Conservation (phyloP, 2,329 filamentous ascomycete species). For the Neocatenulostroma microsporum region DNA sequence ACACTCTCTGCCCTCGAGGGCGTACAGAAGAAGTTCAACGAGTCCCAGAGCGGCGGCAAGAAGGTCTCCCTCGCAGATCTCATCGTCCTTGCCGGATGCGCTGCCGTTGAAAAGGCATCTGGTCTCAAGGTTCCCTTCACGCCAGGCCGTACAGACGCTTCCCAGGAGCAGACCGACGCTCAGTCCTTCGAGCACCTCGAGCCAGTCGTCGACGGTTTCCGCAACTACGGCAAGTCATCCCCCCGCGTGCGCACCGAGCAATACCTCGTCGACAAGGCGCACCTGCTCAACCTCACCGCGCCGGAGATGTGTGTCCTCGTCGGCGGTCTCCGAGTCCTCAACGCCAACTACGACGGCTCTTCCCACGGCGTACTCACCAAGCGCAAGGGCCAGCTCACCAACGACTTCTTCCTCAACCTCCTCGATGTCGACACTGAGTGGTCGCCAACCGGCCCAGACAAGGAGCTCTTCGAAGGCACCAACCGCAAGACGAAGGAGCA, state of each 20-base stretch:
- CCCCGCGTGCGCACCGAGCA: conserved; percentile 58
- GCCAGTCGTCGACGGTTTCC: conserved; percentile 67
- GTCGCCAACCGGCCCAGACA: conserved; percentile 46
- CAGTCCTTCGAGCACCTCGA: conserved; percentile 58
- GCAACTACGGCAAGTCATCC: conserved; percentile 63
- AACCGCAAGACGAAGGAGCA: conserved; percentile 58
- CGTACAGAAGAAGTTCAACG: conserved; percentile 61
- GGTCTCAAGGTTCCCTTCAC: conserved; percentile 60
- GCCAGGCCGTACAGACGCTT: conserved; percentile 63
- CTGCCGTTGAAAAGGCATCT: conserved; percentile 65
- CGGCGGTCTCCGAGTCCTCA: conserved; percentile 63
- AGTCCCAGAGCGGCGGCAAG: conserved; percentile 55
- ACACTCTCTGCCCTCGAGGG: conserved; percentile 56
- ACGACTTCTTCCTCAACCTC: conserved; percentile 77
- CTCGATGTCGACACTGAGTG: conserved; percentile 60
- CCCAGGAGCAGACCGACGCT: conserved; percentile 63
- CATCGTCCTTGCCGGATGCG: conserved; percentile 65
- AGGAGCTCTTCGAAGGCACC: conserved; percentile 54
- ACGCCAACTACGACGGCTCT: conserved; percentile 65
- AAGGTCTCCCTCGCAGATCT: conserved; percentile 71
- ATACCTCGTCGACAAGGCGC: conserved; percentile 62
- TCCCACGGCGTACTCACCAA: conserved; percentile 60
- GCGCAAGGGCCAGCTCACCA: conserved; percentile 60
- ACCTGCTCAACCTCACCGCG: conserved; percentile 61
- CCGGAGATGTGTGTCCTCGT: conserved; percentile 65